phyloP scores from a whole-genome alignment of 148 eudicot genomes.

The Chenopodium suecicum region DNA sequence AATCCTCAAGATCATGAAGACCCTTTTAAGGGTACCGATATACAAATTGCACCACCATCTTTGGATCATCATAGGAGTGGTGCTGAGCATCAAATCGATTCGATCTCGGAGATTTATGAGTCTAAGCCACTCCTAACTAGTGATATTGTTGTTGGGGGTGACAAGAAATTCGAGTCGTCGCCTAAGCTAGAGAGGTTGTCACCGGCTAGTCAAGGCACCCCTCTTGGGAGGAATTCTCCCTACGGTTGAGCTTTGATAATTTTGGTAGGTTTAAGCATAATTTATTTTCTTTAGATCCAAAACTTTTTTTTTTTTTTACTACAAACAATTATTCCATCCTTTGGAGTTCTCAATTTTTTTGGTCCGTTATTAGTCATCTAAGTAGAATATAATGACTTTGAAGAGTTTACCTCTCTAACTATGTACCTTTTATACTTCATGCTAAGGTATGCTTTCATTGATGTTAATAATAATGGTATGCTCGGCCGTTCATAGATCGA shows the following conservation, averaged over 20 bases:
- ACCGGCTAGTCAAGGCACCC: constrained; percentile 4
- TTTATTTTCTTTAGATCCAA: not conserved
- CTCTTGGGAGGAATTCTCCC: constrained; percentile 5
- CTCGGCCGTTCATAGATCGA: not conserved
- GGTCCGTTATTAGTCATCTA: constrained; percentile 3
- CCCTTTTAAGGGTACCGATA: not conserved
- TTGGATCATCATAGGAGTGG: constrained; percentile 1
- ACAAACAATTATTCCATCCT: not conserved
- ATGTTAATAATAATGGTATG: constrained; percentile 2
- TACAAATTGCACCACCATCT: constrained; percentile 13
- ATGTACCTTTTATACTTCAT: constrained; percentile 1
- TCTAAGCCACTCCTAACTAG: constrained; percentile 5
- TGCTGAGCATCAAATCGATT: constrained; percentile 6
- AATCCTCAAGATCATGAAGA: constrained; percentile 1
- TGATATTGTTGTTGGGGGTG: constrained; percentile 4
- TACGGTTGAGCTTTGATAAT: constrained; percentile 2
- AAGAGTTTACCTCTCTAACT: not conserved
- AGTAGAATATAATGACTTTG: not conserved
- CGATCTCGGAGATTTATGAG: constrained; percentile 3
- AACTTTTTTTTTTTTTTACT: not conserved
- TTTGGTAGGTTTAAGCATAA: not conserved
- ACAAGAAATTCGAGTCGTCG: not conserved
- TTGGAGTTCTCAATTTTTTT: not conserved
- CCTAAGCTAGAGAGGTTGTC: constrained; percentile 8
- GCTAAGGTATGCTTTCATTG: not conserved